A percentile compares a stretch with the other conserved stretches of the same genome.
These are phyloP conservation scores for Trametes gibbosa DNA, from an alignment of 768 basidiomycete species.

Conservation along the genomic window DNA sequence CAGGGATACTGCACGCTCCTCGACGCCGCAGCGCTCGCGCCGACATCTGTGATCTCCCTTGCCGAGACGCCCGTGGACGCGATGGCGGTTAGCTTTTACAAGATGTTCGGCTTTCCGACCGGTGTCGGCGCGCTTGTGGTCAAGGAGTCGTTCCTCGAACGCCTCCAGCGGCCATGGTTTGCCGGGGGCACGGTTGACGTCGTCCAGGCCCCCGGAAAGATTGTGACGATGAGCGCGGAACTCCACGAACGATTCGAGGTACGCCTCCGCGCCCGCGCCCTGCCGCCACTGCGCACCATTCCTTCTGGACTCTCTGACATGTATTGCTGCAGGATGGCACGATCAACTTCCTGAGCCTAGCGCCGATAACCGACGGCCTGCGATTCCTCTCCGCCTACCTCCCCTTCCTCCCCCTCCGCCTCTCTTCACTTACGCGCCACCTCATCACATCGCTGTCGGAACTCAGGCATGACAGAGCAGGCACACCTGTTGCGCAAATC, in stretches of 20 bases:
- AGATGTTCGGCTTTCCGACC: slow-evolving; percentile 88
- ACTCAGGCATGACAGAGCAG: slow-evolving; percentile 60
- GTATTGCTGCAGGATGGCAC: slow-evolving; percentile 65
- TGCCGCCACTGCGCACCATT: background rate
- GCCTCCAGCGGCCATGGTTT: slow-evolving; percentile 76
- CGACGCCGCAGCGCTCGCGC: slow-evolving; percentile 79
- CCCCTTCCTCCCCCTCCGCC: slow-evolving; percentile 73
- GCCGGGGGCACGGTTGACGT: slow-evolving; percentile 80
- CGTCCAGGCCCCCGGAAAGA: slow-evolving; percentile 75
- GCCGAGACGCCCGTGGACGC: slow-evolving; percentile 71
- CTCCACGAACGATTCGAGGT: slow-evolving; percentile 81
- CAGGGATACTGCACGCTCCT: slow-evolving; percentile 75
- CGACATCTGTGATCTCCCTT: slow-evolving; percentile 67
- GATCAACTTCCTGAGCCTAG: slow-evolving; percentile 74
- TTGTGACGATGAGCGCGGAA: slow-evolving; percentile 58
- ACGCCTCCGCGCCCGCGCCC: slow-evolving; percentile 13
- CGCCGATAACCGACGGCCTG: slow-evolving; percentile 77
- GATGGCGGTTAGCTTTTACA: slow-evolving; percentile 83
- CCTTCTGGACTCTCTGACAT: background rate
- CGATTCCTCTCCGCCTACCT: slow-evolving; percentile 76
- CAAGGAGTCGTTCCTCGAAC: slow-evolving; percentile 61
- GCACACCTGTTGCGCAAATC: slow-evolving; percentile 61
- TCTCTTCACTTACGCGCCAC: slow-evolving; percentile 66
- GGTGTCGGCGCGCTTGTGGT: slow-evolving; percentile 80
- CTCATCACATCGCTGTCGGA: slow-evolving; percentile 52